phyloP scores from a whole-genome alignment of 768 basidiomycete genomes.

The Rhodocollybia butyracea region DNA sequence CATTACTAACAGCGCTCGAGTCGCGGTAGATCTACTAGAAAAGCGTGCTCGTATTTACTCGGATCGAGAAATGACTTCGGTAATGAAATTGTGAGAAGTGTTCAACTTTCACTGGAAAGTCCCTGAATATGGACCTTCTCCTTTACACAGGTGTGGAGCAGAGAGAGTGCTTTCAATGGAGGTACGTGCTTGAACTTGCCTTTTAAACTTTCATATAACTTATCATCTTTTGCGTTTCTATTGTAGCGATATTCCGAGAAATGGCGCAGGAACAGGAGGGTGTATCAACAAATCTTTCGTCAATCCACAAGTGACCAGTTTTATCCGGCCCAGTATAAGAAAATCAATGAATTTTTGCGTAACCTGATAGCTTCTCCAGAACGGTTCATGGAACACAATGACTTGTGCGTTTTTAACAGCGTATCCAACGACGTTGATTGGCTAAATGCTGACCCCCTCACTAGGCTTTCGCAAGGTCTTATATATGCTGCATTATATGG shows the following conservation, averaged over 20 bases:
- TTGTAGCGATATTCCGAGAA: neutral
- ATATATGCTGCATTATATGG: neutral
- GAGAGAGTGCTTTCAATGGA: neutral
- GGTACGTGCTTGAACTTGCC: neutral
- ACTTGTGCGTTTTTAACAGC: neutral
- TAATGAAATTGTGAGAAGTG: conserved; percentile 4
- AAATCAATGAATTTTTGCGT: neutral
- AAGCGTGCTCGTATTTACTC: conserved; percentile 36
- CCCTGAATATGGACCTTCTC: too few relatives aligned
- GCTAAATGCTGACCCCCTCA: neutral
- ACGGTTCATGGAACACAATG: neutral
- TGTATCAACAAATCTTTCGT: neutral
- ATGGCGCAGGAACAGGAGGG: neutral
- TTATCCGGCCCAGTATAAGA: neutral
- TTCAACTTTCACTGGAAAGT: neutral
- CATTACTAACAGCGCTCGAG: conserved; percentile 30
- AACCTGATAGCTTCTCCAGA: neutral
- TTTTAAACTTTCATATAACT: too few relatives aligned
- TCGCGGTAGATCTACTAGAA: conserved; percentile 33
- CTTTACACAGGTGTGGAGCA: neutral
- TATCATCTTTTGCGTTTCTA: neutral
- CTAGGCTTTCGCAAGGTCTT: conserved; percentile 3
- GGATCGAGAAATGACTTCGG: neutral
- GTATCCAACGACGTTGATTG: too few relatives aligned
- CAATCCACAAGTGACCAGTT: neutral